Evolutionary conservation across 345 rosid species (phyloP).

Genomic region (Eucalyptus curtisii): DNA sequence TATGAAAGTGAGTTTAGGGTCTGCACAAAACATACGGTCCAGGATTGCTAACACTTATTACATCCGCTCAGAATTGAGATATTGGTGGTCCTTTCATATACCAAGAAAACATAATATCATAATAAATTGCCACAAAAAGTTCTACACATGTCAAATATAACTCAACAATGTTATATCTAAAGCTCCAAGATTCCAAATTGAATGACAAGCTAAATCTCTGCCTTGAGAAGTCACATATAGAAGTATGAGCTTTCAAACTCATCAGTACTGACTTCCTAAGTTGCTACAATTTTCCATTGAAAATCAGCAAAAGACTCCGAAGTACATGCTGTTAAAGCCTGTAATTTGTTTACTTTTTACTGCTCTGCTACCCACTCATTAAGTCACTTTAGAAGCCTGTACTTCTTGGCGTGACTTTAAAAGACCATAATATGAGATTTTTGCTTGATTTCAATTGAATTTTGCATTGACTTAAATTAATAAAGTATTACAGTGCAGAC

Average conservation of each 20-base stretch:
- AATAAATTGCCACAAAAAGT: not conserved
- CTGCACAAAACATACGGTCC: not conserved
- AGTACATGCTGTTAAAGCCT: not conserved
- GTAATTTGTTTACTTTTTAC: not conserved
- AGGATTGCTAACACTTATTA: not conserved
- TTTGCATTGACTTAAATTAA: no score
- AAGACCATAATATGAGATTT: not conserved
- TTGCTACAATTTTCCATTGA: fast-evolving
- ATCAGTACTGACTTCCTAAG: not conserved
- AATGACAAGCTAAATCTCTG: not conserved
- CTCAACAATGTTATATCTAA: not conserved
- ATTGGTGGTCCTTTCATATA: fast-evolving
- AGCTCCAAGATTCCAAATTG: not conserved
- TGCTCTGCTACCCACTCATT: not conserved
- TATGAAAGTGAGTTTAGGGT: not conserved
- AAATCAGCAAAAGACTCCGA: not conserved
- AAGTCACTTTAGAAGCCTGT: not conserved
- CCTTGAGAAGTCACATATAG: not conserved
- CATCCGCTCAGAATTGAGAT: not conserved
- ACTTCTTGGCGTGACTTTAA: not conserved
- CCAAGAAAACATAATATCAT: not conserved
- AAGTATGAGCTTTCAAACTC: not conserved
- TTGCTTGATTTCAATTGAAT: no score
- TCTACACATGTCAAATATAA: not conserved
- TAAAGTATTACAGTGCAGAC: not conserved